Conservation (phyloP, 306 rosid species). For the Lathyrus sativus region DNA sequence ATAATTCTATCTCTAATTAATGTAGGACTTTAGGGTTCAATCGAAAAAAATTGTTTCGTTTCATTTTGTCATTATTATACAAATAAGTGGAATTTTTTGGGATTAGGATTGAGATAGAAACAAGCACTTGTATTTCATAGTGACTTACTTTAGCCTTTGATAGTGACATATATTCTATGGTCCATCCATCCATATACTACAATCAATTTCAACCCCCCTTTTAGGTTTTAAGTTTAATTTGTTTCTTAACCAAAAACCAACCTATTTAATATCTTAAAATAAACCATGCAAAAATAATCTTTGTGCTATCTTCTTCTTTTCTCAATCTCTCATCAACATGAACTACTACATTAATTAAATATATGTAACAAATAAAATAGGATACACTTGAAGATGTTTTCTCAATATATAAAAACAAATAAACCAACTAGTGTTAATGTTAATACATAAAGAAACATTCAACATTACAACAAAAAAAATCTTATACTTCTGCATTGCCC, state of each 20-base stretch:
- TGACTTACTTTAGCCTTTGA: slow-evolving; percentile 47
- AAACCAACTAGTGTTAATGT: background rate
- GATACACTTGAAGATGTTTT: slow-evolving; percentile 13
- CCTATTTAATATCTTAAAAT: slow-evolving; percentile 12
- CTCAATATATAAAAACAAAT: slow-evolving; percentile 23
- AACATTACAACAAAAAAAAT: slow-evolving; percentile 23
- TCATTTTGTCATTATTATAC: too few species aligned
- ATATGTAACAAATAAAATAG: slow-evolving; percentile 8
- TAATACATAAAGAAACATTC: slow-evolving; percentile 16
- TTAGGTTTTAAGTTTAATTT: slow-evolving; percentile 21
- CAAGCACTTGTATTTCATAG: slow-evolving; percentile 36
- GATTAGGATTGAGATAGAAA: background rate
- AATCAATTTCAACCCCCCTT: slow-evolving; percentile 39
- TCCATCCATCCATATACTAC: slow-evolving; percentile 31
- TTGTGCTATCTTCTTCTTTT: slow-evolving; percentile 20
- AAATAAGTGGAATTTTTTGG: too few species aligned
- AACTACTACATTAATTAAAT: slow-evolving; percentile 24
- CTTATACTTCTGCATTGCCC: slow-evolving; percentile 47
- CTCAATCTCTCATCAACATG: slow-evolving; percentile 25
- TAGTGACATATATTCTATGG: slow-evolving; percentile 41
- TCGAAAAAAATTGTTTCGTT: too few species aligned
- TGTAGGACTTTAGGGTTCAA: too few species aligned
- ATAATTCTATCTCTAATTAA: too few species aligned
- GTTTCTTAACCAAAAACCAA: slow-evolving; percentile 37
- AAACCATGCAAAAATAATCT: slow-evolving; percentile 32